Percentiles rank a stretch among this genome's conserved stretches.
phyloP scores from a whole-genome alignment of 208 protist genomes.

The Wallacemonas collosoma region DNA sequence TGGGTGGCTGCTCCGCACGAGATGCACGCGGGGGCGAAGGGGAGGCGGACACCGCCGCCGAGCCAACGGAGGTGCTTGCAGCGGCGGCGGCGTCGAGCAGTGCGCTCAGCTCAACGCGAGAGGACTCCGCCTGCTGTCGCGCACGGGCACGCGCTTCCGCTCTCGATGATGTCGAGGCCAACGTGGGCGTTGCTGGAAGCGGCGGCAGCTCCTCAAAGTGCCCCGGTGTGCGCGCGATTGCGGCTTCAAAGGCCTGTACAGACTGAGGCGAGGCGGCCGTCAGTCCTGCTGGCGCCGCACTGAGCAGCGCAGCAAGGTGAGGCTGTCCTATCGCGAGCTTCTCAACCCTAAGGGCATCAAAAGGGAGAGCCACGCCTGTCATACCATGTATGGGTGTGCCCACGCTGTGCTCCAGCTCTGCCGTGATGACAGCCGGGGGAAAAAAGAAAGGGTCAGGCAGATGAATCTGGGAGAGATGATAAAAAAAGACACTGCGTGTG shows the following conservation, averaged over 20 bases:
- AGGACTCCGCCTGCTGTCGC: not conserved
- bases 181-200: not conserved
- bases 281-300: constrained; percentile 14
- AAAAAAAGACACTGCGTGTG: constrained; percentile 42
- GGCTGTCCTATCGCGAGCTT: constrained; percentile 3
- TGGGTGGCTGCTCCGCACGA: too few relatives aligned
- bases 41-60: too few relatives aligned
- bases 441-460: constrained; percentile 49
- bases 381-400: constrained; percentile 54
- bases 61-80: not conserved
- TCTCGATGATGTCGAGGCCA: too few relatives aligned
- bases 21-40: too few relatives aligned
- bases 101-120: not conserved
- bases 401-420: constrained; percentile 37
- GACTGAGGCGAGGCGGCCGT: constrained; percentile 20
- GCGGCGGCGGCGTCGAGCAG: constrained; percentile 8
- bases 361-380: constrained; percentile 39
- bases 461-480: constrained; percentile 76
- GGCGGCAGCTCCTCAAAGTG: not conserved
- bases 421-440: constrained; percentile 35
- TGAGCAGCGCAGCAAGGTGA: constrained; percentile 29
- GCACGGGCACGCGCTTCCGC: too few relatives aligned
- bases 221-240: not conserved
- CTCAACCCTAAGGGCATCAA: not conserved
- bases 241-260: constrained; percentile 5